phyloP scores from a whole-genome alignment of 169 alveolate species.

The Plasmodium falciparum region DNA sequence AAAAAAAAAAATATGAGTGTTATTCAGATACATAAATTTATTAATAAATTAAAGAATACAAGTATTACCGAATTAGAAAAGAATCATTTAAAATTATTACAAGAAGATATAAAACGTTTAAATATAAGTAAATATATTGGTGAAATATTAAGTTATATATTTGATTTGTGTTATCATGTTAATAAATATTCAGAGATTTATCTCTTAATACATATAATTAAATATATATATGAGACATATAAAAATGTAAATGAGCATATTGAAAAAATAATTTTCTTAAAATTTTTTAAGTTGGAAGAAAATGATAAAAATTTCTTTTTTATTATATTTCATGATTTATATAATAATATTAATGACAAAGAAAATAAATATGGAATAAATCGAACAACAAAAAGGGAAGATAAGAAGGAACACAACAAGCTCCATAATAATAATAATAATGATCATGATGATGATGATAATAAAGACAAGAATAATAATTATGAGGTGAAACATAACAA shows the following conservation, averaged over 20 bases:
- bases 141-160: conserved; percentile 38
- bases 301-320: conserved; percentile 57
- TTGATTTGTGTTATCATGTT: conserved; percentile 26
- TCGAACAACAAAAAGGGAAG: background rate
- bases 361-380: background rate
- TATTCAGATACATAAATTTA: conserved; percentile 66
- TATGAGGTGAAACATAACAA: too few species aligned
- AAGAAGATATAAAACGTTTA: conserved; percentile 48
- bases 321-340: conserved; percentile 42
- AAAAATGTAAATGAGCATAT: conserved; percentile 27
- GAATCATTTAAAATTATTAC: conserved; percentile 16
- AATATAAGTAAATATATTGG: conserved; percentile 57
- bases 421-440: too few species aligned
- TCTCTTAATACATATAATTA: conserved; percentile 28
- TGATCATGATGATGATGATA: too few species aligned
- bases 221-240: conserved; percentile 24
- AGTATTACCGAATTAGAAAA: conserved; percentile 31
- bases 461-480: background rate
- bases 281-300: conserved; percentile 57
- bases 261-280: conserved; percentile 22
- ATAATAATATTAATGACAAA: conserved; percentile 20
- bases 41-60: conserved; percentile 52
- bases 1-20: conserved; percentile 46
- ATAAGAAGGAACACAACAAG: background rate
- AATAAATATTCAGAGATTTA: conserved; percentile 51